Conservation (phyloP, 148 eudicot genomes). For the Mesembryanthemum crystallinum region DNA sequence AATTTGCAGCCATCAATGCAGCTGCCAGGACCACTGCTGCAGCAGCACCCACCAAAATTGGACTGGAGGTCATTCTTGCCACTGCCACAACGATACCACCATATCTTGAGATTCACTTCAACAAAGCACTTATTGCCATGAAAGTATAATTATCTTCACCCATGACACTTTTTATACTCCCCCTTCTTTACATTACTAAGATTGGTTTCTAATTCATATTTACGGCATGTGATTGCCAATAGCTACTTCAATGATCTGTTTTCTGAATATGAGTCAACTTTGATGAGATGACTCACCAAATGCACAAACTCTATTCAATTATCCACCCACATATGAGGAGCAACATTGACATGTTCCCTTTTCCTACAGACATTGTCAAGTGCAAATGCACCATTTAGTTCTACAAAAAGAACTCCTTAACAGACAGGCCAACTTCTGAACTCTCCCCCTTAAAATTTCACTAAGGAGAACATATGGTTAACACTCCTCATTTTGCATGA, state of each 20-base stretch:
- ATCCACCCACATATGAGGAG: not conserved
- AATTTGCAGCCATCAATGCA: slow-evolving; percentile 56
- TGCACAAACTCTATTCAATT: not conserved
- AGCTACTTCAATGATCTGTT: not conserved
- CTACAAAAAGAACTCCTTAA: not conserved
- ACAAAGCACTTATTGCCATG: slow-evolving; percentile 20
- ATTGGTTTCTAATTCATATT: slow-evolving; percentile 1
- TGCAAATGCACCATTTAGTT: not conserved
- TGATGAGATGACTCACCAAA: not conserved
- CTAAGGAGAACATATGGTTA: not conserved
- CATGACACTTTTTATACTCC: not conserved
- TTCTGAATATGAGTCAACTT: not conserved
- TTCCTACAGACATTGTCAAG: not conserved
- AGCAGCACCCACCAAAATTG: slow-evolving; percentile 45
- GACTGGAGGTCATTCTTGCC: slow-evolving; percentile 38
- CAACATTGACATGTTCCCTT: not conserved
- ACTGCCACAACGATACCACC: slow-evolving; percentile 47
- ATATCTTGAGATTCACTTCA: slow-evolving; percentile 36
- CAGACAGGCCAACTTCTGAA: not conserved
- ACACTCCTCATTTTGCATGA: not conserved
- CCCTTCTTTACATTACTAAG: not conserved
- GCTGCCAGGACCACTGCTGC: slow-evolving; percentile 76
- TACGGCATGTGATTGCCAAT: not conserved
- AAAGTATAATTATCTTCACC: slow-evolving; percentile 7
- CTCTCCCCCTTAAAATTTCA: not conserved